Evolutionary conservation across 192 early-diverging fungal species (phyloP).

Genomic region (Rhizophlyctis rosea): DNA sequence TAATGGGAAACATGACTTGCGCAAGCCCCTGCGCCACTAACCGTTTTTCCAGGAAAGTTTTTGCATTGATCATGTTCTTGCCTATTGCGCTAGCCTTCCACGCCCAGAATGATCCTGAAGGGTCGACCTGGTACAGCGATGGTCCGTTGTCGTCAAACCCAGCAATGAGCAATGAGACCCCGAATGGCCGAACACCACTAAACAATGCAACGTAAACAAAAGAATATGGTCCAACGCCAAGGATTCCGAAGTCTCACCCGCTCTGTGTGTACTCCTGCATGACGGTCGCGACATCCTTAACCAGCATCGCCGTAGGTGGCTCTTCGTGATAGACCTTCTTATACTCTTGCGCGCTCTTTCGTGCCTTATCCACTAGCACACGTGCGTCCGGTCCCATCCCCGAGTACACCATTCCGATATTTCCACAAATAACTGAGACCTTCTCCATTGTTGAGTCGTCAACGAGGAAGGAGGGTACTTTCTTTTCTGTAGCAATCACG

Average conservation of each 20-base stretch:
- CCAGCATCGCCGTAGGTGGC: constrained; percentile 90
- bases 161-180: constrained; percentile 94
- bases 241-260: constrained; percentile 54
- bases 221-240: not conserved
- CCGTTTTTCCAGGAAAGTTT: constrained; percentile 98
- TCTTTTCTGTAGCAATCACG: constrained; percentile 98
- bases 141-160: constrained; percentile 91
- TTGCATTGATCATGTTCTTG: constrained; percentile 99
- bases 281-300: constrained; percentile 93
- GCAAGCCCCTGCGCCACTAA: no score
- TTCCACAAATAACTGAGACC: constrained; percentile 82
- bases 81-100: constrained; percentile 99
- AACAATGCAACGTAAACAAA: not conserved
- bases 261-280: constrained; percentile 99
- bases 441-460: constrained; percentile 92
- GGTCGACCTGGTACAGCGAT: constrained; percentile 97
- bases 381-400: constrained; percentile 99
- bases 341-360: constrained; percentile 96
- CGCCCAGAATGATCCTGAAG: constrained; percentile 96
- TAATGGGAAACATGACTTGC: no score
- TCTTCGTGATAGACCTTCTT: constrained; percentile 91
- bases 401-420: constrained; percentile 98
- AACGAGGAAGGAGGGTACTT: constrained; percentile 85
- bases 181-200: constrained; percentile 98
- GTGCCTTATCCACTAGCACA: constrained; percentile 89